Evolutionary conservation across 768 basidiomycete genomes (phyloP), one percentile per base, ranked within the genome.

Genomic region (Auriscalpium orientale): DNA sequence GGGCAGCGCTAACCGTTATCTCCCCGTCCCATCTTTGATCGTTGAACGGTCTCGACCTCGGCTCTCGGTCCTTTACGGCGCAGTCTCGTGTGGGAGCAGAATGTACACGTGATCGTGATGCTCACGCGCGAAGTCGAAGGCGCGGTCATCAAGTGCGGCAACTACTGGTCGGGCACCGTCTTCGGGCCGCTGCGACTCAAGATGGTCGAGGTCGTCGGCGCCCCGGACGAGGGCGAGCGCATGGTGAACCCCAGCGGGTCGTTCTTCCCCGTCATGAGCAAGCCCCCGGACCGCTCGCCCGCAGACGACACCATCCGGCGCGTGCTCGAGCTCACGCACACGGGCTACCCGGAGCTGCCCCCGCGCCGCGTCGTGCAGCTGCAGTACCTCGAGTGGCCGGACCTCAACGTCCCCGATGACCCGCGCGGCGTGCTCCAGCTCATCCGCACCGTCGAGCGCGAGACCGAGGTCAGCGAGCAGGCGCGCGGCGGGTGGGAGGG

Each of bases 371-470:
- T 98, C 15, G 78, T 86, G 0, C 95, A 98, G 65, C 72, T 98
- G 51, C 95, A 98, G 68, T 98, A 93, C 66, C 78, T 95, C 40
- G 87, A 88, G 40, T 98, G 95, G 95, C 92, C 95, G 2, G 95
- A 98, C 65, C 87, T 98, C 75, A 94, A 94, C 67, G 92, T 98
- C 12, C 95, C 95, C 0, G 83, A 87, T 12, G 84, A 91, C 56
- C 85, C 95, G 0, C 73, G 80, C 8, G 87, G 85, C 8, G 74
- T 98, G 18, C 71, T 97, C 44, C 74, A 78, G 13, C 78, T 98
- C 21, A 80, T 97, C 53, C 78, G 76, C 57, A 83, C 85, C 58
- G 86, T 92, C n/a, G 84, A 80, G 59, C 64, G 64, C 4, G 59
- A 64, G 48, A 66, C 64, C 35, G 68, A 65, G 38, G 55, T 53